These are phyloP conservation scores for Apophysomyces trapeziformis DNA, from an alignment of 371 early-diverging fungal genomes.

Conservation along the genomic window DNA sequence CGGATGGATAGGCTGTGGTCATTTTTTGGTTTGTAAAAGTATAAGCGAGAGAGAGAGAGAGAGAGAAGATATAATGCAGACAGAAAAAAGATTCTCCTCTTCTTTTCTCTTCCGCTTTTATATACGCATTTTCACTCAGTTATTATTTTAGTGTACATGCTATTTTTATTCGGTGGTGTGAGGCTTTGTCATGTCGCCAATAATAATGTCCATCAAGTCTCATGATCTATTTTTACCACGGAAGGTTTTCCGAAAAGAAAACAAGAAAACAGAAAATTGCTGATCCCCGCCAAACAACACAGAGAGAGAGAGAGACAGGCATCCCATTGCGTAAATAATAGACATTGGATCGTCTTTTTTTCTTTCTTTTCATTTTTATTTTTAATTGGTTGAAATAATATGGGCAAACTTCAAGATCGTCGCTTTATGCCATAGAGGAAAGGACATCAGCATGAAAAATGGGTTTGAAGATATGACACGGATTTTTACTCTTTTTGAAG, in stretches of 20 bases:
- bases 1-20: no score
- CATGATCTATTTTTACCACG: neutral
- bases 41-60: neutral
- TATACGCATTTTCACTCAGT: no score
- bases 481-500: conserved; percentile 32
- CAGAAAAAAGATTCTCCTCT: no score
- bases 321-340: no score
- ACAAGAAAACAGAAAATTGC: neutral
- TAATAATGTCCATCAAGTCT: neutral
- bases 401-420: neutral
- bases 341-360: no score
- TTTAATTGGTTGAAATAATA: no score
- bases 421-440: neutral
- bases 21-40: conserved; percentile 2
- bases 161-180: neutral
- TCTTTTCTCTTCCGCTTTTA: no score
- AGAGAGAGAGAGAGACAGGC: no score
- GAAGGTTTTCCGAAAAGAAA: neutral
- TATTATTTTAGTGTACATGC: neutral
- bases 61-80: no score
- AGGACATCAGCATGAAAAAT: neutral
- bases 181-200: neutral
- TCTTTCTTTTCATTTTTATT: no score
- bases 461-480: neutral
- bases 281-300: neutral